Evolutionary conservation across 2,329 filamentous ascomycete genomes (phyloP), one percentile per base, ranked within the genome.

Genomic region (Aplosporella prunicola): DNA sequence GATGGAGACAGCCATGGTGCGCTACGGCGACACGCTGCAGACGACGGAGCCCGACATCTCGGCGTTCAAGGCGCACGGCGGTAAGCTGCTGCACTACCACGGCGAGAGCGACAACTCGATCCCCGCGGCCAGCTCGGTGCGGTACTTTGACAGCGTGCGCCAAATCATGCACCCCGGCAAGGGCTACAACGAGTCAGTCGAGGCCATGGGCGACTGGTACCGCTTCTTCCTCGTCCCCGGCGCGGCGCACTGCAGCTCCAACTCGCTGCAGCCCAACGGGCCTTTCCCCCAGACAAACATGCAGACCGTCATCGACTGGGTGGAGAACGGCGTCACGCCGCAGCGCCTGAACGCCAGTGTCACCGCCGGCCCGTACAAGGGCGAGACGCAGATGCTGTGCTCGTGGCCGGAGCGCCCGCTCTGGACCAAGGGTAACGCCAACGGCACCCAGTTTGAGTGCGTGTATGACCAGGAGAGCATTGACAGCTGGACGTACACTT

Each of bases 1-100:
- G 69, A 76, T 75, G 60, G 32, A 31, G 27, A 58, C 51, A 5
- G 71, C 64, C 5, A 62, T 66, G 60, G 59, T 26, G 10, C 35
- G 58, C 25, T 77, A 71, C 52, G 42, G 58, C 20, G 68, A 72
- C 46, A 66, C 51, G 32, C 58, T 74, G 3, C 71, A 76, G 47
- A 76, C 71, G 7, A 74, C 66, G 1, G 48, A 65, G 16, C 68
- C 70, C 0, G 72, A 77, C 44, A 58, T 76, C 1, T 68, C 65
- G 1, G 45, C 57, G 7, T 74, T 74, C 58, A 56, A 68, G 20
- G 40, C 56, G 2, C 47, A 58, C 0, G 72, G 72, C 16, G 72
- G 69, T 35, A 77, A 77, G 52, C 53, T 77, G 4, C 55, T 78
- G 9, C 71, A 76, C 51, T 74, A 66, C 57, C 72, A 77, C 53